These are phyloP conservation scores for Pelargonium cotyledonis DNA, from an alignment of 441 rosid genomes.

Conservation along the genomic window DNA sequence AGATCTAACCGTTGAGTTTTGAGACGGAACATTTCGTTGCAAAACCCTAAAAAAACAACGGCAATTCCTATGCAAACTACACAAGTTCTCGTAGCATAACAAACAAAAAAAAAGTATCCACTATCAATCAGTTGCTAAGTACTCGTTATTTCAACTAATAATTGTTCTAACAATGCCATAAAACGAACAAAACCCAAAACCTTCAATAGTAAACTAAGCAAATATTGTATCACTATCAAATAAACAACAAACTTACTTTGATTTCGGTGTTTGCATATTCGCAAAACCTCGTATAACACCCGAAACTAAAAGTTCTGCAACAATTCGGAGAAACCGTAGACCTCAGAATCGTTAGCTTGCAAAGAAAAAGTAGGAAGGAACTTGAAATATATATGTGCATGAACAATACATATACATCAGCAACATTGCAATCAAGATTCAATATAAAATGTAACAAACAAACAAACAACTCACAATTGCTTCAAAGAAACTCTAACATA, in stretches of 20 bases:
- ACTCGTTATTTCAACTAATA: too few species aligned
- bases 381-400: conserved; percentile 27
- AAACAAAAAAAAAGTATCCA: too few species aligned
- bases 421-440: conserved; percentile 25
- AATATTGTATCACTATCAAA: conserved; percentile 8
- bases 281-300: conserved; percentile 27
- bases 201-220: background rate
- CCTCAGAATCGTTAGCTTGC: conserved; percentile 21
- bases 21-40: too few species aligned
- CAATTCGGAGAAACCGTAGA: conserved; percentile 27
- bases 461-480: conserved; percentile 50
- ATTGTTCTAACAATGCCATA: background rate
- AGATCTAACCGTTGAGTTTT: too few species aligned
- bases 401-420: conserved; percentile 19
- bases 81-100: too few species aligned
- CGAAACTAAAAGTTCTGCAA: conserved; percentile 52
- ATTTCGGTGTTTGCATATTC: conserved; percentile 84
- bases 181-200: background rate
- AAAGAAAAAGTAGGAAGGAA: conserved; percentile 28
- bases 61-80: too few species aligned
- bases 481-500: conserved; percentile 74
- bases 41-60: too few species aligned
- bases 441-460: conserved; percentile 51
- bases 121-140: too few species aligned
- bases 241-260: conserved; percentile 44